Conservation (phyloP, 768 basidiomycete species). For the Lactifluus echinatus region DNA sequence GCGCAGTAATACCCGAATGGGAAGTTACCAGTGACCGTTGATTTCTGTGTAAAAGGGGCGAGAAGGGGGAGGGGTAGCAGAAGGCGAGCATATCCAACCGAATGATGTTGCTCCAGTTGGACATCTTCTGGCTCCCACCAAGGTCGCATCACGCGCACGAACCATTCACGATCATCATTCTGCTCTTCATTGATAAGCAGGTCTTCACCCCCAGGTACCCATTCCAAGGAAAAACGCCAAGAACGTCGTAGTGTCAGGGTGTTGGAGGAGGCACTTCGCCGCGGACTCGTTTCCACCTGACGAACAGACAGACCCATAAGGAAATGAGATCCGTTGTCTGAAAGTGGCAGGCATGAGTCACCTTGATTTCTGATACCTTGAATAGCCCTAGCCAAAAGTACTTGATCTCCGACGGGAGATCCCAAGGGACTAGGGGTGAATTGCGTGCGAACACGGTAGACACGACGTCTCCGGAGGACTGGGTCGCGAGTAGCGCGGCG, state of each 20-base stretch:
- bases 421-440: slow-evolving; percentile 19
- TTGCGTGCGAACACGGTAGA: slow-evolving; percentile 11
- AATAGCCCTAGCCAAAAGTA: slow-evolving; percentile 19
- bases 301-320: background rate
- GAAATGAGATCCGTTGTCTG: background rate
- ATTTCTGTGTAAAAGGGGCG: slow-evolving; percentile 15
- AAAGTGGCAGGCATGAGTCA: background rate
- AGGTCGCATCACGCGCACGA: background rate
- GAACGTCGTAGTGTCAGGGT: background rate
- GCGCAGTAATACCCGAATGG: slow-evolving; percentile 16
- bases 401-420: slow-evolving; percentile 14
- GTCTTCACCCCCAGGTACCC: slow-evolving; percentile 19
- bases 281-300: slow-evolving; percentile 3
- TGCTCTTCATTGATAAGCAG: slow-evolving; percentile 8
- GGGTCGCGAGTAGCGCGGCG: background rate
- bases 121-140: slow-evolving; percentile 16
- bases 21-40: slow-evolving; percentile 13
- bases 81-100: background rate
- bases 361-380: slow-evolving; percentile 11
- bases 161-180: slow-evolving; percentile 5
- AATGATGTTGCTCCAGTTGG: background rate
- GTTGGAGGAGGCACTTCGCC: background rate
- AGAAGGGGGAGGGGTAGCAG: slow-evolving; percentile 17
- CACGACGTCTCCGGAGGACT: background rate
- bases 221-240: slow-evolving; percentile 16